Evolutionary conservation across 108 stramenopile genomes (phyloP).

Genomic region (Cylindrotheca closterium): DNA sequence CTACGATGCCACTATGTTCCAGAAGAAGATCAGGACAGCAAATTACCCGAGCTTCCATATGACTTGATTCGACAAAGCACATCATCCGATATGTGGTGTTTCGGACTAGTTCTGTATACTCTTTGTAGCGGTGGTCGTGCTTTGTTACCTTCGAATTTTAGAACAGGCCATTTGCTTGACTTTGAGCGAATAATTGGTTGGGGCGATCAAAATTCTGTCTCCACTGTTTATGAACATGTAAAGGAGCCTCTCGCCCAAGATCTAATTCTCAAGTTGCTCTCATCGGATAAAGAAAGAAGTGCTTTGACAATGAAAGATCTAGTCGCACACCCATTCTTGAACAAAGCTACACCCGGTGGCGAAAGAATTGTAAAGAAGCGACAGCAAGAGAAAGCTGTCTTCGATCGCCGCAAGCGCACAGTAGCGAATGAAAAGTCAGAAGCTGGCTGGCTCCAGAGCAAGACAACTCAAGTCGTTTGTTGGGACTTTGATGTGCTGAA

Average conservation of each 20-base stretch:
- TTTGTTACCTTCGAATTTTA: slow-evolving; percentile 46
- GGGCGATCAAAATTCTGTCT: slow-evolving; percentile 31
- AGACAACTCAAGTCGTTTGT: slow-evolving; percentile 31
- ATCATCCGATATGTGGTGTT: slow-evolving; percentile 66
- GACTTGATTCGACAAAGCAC: slow-evolving; percentile 44
- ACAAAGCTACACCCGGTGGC: not conserved
- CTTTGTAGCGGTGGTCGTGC: slow-evolving; percentile 62
- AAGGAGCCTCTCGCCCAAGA: slow-evolving; percentile 72
- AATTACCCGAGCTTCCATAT: slow-evolving; percentile 56
- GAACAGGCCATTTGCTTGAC: slow-evolving; percentile 36
- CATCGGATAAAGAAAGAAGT: slow-evolving; percentile 41
- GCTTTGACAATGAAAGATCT: slow-evolving; percentile 41
- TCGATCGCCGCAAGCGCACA: slow-evolving; percentile 22
- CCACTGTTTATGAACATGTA: slow-evolving; percentile 45
- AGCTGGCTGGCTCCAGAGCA: slow-evolving; percentile 30
- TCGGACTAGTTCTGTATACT: slow-evolving; percentile 60
- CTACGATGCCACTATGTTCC: slow-evolving; percentile 54
- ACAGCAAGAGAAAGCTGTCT: slow-evolving; percentile 25
- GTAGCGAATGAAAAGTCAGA: slow-evolving; percentile 21
- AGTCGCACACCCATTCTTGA: slow-evolving; percentile 63
- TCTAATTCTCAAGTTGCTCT: slow-evolving; percentile 52
- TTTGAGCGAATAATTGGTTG: slow-evolving; percentile 33
- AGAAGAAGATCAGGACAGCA: slow-evolving; percentile 7
- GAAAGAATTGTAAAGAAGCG: slow-evolving; percentile 29
- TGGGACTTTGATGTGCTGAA: slow-evolving; percentile 46